Percentiles rank a stretch among this genome's conserved stretches.
Conservation (phyloP, 2,329 filamentous ascomycete species). For the Diaporthe batatas region DNA sequence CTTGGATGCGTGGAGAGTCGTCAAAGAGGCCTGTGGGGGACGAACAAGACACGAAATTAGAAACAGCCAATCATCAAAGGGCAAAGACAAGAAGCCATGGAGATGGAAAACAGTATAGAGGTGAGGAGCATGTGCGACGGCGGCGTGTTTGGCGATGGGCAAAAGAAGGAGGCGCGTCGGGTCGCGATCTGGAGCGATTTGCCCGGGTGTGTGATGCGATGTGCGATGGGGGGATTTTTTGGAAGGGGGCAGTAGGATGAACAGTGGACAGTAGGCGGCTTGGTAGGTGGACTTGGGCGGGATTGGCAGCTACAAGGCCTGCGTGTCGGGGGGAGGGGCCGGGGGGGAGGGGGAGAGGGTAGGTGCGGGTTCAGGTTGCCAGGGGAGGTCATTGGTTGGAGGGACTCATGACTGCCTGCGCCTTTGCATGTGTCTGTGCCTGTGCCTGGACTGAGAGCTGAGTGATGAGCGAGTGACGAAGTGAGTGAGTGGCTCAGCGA, state of each 20-base stretch:
- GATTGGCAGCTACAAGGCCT: conserved; percentile 41
- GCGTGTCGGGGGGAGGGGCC: conserved; percentile 42
- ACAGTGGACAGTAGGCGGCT: conserved; percentile 48
- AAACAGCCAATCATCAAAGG: conserved; percentile 54
- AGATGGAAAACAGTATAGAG: conserved; percentile 54
- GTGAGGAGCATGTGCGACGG: conserved; percentile 61
- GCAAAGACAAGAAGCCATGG: conserved; percentile 57
- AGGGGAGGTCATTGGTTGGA: not conserved
- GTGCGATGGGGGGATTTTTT: conserved; percentile 47
- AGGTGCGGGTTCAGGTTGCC: conserved; percentile 16
- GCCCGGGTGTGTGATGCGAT: conserved; percentile 51
- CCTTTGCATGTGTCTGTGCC: too few species aligned
- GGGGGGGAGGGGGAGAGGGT: conserved; percentile 19
- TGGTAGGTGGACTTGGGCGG: conserved; percentile 46
- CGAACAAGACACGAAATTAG: conserved; percentile 40
- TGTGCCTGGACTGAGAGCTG: conserved; percentile 1
- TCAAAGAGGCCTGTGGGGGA: conserved; percentile 29
- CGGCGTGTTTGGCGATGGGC: conserved; percentile 59
- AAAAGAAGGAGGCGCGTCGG: conserved; percentile 55
- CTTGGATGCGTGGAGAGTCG: not conserved
- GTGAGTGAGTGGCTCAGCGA: not conserved
- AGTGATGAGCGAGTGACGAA: not conserved
- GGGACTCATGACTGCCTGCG: not conserved
- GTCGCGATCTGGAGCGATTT: conserved; percentile 47
- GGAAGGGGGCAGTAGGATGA: conserved; percentile 22